phyloP scores from a whole-genome alignment of 148 eudicot species.

The Camellia granthamiana region DNA sequence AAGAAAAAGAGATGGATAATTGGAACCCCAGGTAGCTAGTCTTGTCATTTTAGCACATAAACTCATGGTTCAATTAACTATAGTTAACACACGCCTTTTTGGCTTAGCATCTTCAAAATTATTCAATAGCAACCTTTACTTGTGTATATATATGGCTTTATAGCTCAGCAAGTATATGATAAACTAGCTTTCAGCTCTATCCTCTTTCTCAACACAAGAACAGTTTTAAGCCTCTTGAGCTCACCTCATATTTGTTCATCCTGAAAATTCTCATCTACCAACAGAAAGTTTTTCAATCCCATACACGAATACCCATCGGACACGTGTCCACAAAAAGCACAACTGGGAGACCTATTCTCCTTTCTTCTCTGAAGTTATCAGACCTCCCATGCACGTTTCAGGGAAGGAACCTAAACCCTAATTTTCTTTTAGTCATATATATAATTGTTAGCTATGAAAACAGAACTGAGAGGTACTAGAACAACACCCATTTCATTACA shows the following conservation, averaged over 20 bases:
- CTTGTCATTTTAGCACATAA: constrained; percentile 11
- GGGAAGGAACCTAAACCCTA: background rate
- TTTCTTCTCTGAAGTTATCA: background rate
- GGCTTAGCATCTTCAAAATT: background rate
- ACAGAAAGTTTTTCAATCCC: background rate
- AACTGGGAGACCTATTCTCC: background rate
- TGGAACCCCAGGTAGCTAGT: constrained; percentile 6
- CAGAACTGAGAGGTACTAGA: constrained; percentile 30
- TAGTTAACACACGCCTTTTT: background rate
- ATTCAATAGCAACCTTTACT: background rate
- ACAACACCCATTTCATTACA: constrained; percentile 19
- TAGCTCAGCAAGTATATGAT: background rate
- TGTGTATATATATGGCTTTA: constrained; percentile 1
- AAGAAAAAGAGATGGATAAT: background rate
- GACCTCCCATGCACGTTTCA: constrained; percentile 8
- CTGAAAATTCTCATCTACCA: constrained; percentile 8
- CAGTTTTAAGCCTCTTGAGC: background rate
- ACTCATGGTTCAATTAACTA: background rate
- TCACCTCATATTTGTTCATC: constrained; percentile 8
- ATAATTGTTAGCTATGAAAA: constrained; percentile 20
- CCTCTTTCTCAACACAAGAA: constrained; percentile 8
- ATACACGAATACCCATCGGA: background rate
- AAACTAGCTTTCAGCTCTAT: constrained; percentile 7
- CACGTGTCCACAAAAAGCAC: background rate
- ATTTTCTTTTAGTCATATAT: background rate